Base-by-base conservation (phyloP, 2,329 filamentous ascomycete genomes). In the Aureobasidium sp. region DNA sequence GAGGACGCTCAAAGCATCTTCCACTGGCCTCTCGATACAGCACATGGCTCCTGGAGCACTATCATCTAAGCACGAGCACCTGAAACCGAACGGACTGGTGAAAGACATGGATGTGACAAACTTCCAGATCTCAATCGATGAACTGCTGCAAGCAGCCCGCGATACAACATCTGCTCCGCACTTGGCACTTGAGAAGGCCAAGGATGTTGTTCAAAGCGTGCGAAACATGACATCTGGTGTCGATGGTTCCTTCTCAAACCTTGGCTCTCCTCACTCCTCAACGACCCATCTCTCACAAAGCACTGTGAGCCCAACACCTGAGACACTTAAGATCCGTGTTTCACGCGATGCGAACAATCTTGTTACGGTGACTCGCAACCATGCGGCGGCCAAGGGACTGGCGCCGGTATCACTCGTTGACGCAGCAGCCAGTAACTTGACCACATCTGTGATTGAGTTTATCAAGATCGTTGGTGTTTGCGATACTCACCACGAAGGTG, bases 321-420 rank as follows among this genome's bases (percentile, higher is more conserved):
- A 67, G 25, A 68, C 68, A 41, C 81, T 95, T 64, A 95, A 90
- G 75, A 83, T 84, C 54, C 87, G 88, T 63, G 88, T 97, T 3
- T 95, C 91, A n/a, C 88, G 88, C 2, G 96, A 93, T 1, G 92
- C 94, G 53, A 97, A 97, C 79, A 94, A 93, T 70, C 80, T 99
- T 62, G 97, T 97, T 69, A 97, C 93, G 2, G 91, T 93, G 1
- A 88, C 90, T 37, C 96, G 95, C 77, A 96, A 96, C 71, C 96
- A 94, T 73, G 87, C 89, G 37, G 83, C 85, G 11, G 87, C 91
- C 0, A 86, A 85, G 25, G 94, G 94, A 34, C 83, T 99, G 36
- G 93, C 91, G 1, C 94, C 94, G 0, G 88, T 99, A n/a, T 96
- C 91, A 6, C 77, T 99, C 3, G 80, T 99, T 27, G 94, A 99